phyloP scores from a whole-genome alignment of 169 alveolate genomes.

The Plasmodium falciparum region DNA sequence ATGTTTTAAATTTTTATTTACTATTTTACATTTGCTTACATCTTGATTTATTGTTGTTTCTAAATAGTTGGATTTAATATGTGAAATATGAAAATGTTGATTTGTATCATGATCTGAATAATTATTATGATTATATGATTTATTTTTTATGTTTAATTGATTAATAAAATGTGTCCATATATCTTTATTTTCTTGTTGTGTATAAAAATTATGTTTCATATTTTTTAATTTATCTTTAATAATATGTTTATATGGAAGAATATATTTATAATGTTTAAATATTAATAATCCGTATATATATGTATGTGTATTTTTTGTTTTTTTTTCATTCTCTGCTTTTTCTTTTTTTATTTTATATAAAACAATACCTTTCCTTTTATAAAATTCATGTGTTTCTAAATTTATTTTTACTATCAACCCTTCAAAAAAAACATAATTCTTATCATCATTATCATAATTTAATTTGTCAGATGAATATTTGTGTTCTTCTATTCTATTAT shows the following conservation, averaged over 20 bases:
- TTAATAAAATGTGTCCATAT: neutral
- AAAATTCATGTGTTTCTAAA: constrained; percentile 46
- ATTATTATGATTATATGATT: neutral
- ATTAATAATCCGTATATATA: constrained; percentile 37
- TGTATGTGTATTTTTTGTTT: neutral
- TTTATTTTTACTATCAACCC: constrained; percentile 68
- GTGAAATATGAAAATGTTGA: constrained; percentile 12
- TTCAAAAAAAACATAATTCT: constrained; percentile 28
- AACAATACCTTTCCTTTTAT: constrained; percentile 36
- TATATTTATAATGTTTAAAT: constrained; percentile 19
- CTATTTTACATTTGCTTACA: constrained; percentile 38
- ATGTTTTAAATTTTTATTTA: constrained; percentile 10
- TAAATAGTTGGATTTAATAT: constrained; percentile 37
- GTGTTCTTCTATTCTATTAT: constrained; percentile 2
- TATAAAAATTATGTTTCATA: neutral
- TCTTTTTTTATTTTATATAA: neutral
- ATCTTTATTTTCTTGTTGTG: neutral
- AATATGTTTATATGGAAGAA: constrained; percentile 20
- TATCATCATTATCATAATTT: neutral
- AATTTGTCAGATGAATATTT: too few species aligned
- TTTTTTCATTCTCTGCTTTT: constrained; percentile 13
- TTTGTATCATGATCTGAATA: neutral
- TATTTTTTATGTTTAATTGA: neutral
- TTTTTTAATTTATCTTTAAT: constrained; percentile 32
- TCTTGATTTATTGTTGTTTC: constrained; percentile 55